Evolutionary conservation across 306 rosid genomes (phyloP), one percentile per base, ranked within the genome.

Genomic region (Gastrolobium bilobum): DNA sequence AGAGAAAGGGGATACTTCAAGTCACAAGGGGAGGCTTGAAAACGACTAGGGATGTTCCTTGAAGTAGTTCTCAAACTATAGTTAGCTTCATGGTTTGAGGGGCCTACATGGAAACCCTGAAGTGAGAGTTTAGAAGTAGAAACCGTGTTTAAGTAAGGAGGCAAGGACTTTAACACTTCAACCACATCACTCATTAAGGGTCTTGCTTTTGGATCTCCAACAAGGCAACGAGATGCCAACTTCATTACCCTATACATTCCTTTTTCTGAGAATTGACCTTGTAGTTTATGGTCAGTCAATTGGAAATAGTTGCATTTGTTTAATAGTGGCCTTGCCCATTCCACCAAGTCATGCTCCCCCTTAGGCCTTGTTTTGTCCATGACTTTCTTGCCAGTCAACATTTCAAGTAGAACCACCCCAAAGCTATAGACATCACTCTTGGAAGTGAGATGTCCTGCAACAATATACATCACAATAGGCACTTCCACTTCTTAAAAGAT

Each of bases 351-450:
- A 9, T 78, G 88, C 79, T 90, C 86, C 2, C 54, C 65, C 0
- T 0, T 2, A 0, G 87, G 83, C 29, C 74, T 75, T 2, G 0
- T 56, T 29, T 68, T 76, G 33, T 90, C 97, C 71, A 85, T 52
- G 5, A 90, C 87, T 44, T 53, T 89, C 40, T 87, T 77, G 2
- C 97, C 96, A 0, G 88, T 89, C 70, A 92, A 0, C 79, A 92
- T 51, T 67, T 92, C 97, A 2, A 92, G 87, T 0, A 92, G 51
- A 14, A 92, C 92, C n/a, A 92, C 87, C 1, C 96, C 94, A 29
- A 90, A 92, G 37, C 97, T 90, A 2, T 89, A 92, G 0, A 92
- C 94, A 68, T 90, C 92, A 29, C 95, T 92, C 75, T 87, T 92
- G 0, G 84, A 15, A 29, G 86, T 89, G 1, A 90, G 88, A 58